These are phyloP conservation scores for Magnolia kwangsiensis DNA, from an alignment of 164 flowering plant species.

Conservation along the genomic window DNA sequence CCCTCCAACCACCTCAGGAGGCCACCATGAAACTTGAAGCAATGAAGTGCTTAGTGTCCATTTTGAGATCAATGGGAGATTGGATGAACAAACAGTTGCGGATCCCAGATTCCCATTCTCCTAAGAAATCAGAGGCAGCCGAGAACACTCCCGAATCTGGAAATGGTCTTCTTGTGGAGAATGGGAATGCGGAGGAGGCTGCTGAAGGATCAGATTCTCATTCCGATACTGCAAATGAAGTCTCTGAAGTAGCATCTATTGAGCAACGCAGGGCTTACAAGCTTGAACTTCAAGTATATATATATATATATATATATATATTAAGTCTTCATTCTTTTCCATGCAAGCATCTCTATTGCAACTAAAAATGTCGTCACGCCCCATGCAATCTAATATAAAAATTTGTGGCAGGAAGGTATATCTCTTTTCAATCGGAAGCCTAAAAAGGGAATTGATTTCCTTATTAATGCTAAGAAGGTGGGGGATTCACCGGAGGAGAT, in stretches of 20 bases:
- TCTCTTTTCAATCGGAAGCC: conserved; percentile 96
- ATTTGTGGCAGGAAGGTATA: conserved; percentile 95
- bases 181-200: conserved; percentile 79
- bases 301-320: conserved; percentile 40
- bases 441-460: conserved; percentile 90
- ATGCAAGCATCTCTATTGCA: neutral
- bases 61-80: conserved; percentile 94
- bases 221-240: conserved; percentile 74
- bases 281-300: conserved; percentile 90
- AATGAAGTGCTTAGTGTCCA: conserved; percentile 82
- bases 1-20: conserved; percentile 91
- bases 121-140: conserved; percentile 52
- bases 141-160: conserved; percentile 61
- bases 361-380: neutral
- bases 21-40: conserved; percentile 91
- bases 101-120: conserved; percentile 76
- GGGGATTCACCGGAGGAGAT: conserved; percentile 89
- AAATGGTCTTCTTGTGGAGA: conserved; percentile 35
- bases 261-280: conserved; percentile 99
- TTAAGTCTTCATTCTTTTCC: neutral
- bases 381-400: conserved; percentile 29
- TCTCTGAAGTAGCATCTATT: conserved; percentile 75
- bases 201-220: conserved; percentile 80
- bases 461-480: conserved; percentile 85
- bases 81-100: conserved; percentile 98